These are phyloP conservation scores for Piromyces sp. DNA, from an alignment of 192 early-diverging fungal genomes.

Conservation along the genomic window DNA sequence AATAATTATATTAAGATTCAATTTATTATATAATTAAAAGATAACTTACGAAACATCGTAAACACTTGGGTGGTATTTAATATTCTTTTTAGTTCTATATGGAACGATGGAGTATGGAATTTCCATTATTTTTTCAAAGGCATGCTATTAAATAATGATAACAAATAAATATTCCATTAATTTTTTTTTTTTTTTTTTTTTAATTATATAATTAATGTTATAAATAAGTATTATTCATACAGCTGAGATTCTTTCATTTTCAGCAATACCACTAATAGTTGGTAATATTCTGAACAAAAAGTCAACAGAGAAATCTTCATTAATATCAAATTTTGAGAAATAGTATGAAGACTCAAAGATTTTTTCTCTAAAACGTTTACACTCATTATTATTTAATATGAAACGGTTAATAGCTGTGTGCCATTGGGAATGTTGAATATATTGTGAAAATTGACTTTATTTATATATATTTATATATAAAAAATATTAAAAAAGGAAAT, in stretches of 20 bases:
- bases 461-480: too few relatives aligned
- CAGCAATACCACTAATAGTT: conserved; percentile 13
- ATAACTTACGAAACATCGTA: neutral
- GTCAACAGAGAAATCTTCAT: conserved; percentile 26
- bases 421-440: neutral
- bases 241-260: conserved; percentile 27
- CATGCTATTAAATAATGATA: neutral
- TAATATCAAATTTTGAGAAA: conserved; percentile 22
- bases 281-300: conserved; percentile 28
- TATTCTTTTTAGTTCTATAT: neutral
- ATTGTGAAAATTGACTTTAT: conserved; percentile 1
- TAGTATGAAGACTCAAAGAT: conserved; percentile 18
- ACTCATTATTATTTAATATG: conserved; percentile 17
- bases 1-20: too few relatives aligned
- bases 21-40: too few relatives aligned
- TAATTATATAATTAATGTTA: neutral
- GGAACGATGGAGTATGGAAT: neutral
- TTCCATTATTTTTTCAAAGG: neutral
- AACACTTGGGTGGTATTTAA: neutral
- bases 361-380: conserved; percentile 18
- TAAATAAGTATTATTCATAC: conserved; percentile 4
- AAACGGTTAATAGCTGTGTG: conserved; percentile 9
- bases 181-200: too few relatives aligned
- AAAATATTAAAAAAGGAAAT: too few relatives aligned
- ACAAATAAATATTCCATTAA: too few relatives aligned